Conservation (phyloP, 495 filamentous ascomycete genomes). For the Aspergillus incahuasiensis region DNA sequence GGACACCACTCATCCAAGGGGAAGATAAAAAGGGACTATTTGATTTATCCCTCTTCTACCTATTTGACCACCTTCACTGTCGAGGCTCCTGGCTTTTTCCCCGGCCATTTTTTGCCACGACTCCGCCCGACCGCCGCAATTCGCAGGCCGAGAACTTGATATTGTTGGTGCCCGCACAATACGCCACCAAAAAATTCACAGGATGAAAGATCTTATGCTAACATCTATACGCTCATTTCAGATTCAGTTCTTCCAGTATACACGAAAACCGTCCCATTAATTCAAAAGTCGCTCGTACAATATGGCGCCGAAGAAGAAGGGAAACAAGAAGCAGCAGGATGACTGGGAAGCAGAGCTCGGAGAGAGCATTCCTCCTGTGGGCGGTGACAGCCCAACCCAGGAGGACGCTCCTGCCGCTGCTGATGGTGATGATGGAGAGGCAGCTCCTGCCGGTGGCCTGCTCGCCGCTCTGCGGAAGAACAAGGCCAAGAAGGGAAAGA, state of each 20-base stretch:
- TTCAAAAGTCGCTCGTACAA: conserved; percentile 6
- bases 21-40: background rate
- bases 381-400: conserved; percentile 43
- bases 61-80: conserved; percentile 6
- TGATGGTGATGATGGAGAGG: conserved; percentile 49
- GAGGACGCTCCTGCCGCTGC: conserved; percentile 34
- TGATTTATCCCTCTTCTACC: conserved; percentile 14
- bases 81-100: conserved; percentile 7
- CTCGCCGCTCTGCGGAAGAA: conserved; percentile 87
- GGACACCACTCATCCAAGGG: conserved; percentile 16
- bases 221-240: background rate
- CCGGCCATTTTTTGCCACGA: conserved; percentile 9
- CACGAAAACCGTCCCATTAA: background rate
- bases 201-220: background rate
- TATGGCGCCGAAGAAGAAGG: conserved; percentile 92
- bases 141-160: conserved; percentile 7
- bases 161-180: conserved; percentile 15
- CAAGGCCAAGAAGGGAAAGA: conserved; percentile 88
- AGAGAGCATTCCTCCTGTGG: conserved; percentile 54
- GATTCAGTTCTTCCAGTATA: background rate
- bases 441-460: conserved; percentile 54
- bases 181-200: conserved; percentile 7
- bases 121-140: conserved; percentile 11
- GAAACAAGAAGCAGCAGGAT: conserved; percentile 78
- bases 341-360: conserved; percentile 97